These are phyloP conservation scores for Cytospora leucostoma DNA, from an alignment of 2,329 filamentous ascomycete species.

Conservation along the genomic window DNA sequence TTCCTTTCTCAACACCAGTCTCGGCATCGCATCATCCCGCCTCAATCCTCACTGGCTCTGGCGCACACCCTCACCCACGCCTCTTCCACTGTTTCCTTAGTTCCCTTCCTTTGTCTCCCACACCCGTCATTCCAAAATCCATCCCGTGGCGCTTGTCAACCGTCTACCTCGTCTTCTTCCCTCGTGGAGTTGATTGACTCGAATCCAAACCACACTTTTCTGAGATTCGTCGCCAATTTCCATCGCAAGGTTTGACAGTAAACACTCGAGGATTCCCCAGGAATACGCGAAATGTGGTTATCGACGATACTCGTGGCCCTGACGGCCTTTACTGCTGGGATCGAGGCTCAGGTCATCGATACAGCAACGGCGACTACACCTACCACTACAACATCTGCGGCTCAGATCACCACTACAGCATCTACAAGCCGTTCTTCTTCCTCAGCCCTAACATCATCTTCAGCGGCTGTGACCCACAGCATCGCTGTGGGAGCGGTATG, in stretches of 20 bases:
- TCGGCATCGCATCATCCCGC: conserved; percentile 4
- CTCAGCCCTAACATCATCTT: conserved; percentile 26
- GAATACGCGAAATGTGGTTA: conserved; percentile 24
- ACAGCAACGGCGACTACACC: conserved; percentile 19
- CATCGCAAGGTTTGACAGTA: not conserved
- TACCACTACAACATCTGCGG: not conserved
- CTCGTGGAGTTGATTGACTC: conserved; percentile 4
- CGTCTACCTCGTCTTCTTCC: conserved; percentile 2
- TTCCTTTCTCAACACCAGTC: conserved; percentile 19
- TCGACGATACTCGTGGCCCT: conserved; percentile 25
- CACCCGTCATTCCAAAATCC: not conserved
- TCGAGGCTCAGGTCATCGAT: conserved; percentile 20
- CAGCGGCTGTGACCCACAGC: conserved; percentile 32
- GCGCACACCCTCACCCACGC: conserved; percentile 4
- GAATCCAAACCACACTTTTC: not conserved
- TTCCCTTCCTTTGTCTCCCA: conserved; percentile 8
- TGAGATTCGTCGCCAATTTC: not conserved
- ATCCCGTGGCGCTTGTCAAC: conserved; percentile 13
- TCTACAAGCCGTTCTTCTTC: not conserved
- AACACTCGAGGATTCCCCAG: conserved; percentile 1
- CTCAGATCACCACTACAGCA: too few species aligned
- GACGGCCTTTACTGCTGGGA: conserved; percentile 14
- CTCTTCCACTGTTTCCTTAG: not conserved
- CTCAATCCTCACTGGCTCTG: not conserved
- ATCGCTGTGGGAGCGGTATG: conserved; percentile 37